A percentile compares a stretch with the other conserved stretches of the same genome.
phyloP scores from a whole-genome alignment of 306 rosid genomes.

The Delonix regia region DNA sequence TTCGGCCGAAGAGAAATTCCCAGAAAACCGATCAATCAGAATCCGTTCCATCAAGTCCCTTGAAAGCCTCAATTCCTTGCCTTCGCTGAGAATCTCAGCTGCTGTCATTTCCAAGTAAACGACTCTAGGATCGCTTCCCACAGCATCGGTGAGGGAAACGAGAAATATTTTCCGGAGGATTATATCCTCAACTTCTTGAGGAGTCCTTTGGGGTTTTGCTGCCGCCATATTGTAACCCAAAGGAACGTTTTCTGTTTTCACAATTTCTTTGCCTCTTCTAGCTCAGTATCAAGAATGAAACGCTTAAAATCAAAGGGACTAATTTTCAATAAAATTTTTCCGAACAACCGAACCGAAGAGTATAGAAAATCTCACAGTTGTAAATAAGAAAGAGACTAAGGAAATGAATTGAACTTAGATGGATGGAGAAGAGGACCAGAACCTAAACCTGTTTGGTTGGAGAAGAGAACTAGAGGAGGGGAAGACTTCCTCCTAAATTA shows the following conservation, averaged over 20 bases:
- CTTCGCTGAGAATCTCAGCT: slow-evolving; percentile 91
- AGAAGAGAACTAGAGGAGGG: neutral
- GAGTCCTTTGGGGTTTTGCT: slow-evolving; percentile 74
- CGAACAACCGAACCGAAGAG: slow-evolving; percentile 32
- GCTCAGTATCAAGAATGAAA: neutral
- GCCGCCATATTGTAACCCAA: slow-evolving; percentile 55
- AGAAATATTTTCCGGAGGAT: slow-evolving; percentile 82
- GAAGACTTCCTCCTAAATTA: neutral
- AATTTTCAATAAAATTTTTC: slow-evolving; percentile 22
- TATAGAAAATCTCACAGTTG: neutral
- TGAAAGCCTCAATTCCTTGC: slow-evolving; percentile 63
- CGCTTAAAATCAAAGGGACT: neutral
- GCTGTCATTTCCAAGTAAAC: slow-evolving; percentile 81
- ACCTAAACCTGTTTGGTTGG: neutral
- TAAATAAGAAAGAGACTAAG: neutral
- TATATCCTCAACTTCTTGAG: slow-evolving; percentile 81
- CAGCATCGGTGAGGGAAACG: slow-evolving; percentile 55
- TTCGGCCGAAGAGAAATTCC: slow-evolving; percentile 45
- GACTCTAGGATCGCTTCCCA: slow-evolving; percentile 54
- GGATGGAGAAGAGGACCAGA: neutral
- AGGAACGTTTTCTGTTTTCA: neutral
- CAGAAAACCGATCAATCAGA: slow-evolving; percentile 81
- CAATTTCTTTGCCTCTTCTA: neutral
- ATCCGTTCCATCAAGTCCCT: slow-evolving; percentile 77
- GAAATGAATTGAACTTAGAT: neutral